Evolutionary conservation across 371 early-diverging fungal species (phyloP).

Genomic region (Rhizopus sp.): DNA sequence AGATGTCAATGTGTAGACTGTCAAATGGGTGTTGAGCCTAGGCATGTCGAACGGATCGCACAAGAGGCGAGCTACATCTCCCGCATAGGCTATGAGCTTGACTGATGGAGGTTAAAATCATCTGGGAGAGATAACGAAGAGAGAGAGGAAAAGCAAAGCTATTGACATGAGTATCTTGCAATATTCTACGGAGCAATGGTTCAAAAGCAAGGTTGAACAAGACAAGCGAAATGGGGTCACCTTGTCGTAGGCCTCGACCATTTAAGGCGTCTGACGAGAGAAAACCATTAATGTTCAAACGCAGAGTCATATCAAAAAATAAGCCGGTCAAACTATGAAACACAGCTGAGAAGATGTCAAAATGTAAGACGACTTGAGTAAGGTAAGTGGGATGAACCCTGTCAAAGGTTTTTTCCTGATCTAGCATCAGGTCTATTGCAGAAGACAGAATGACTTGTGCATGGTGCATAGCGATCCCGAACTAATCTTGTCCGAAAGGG

Average conservation of each 20-base stretch:
- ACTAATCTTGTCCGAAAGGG: background rate
- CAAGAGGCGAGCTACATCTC: conserved; percentile 21
- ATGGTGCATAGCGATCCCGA: conserved; percentile 2
- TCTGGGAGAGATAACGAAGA: background rate
- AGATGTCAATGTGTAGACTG: conserved; percentile 1
- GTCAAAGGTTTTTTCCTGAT: conserved; percentile 24
- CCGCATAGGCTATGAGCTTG: conserved; percentile 21
- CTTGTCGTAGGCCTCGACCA: conserved; percentile 11
- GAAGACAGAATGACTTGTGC: background rate
- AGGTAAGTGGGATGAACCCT: conserved; percentile 22
- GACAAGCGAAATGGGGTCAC: conserved; percentile 16
- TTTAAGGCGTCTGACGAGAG: background rate
- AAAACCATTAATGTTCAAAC: conserved; percentile 15
- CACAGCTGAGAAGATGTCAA: conserved; percentile 9
- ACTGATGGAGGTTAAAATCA: conserved; percentile 4
- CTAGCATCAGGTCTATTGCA: conserved; percentile 5
- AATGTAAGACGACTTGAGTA: background rate
- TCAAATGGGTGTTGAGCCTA: background rate
- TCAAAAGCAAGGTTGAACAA: conserved; percentile 19
- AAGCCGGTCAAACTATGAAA: conserved; percentile 6
- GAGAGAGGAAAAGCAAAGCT: too few relatives aligned
- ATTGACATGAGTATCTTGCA: too few relatives aligned
- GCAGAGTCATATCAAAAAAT: conserved; percentile 23
- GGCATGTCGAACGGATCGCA: conserved; percentile 1
- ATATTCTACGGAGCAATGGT: conserved; percentile 11